Percentiles rank a stretch among this genome's conserved stretches.
Conservation (phyloP, 108 stramenopile species). For the Cyclotella baltica region DNA sequence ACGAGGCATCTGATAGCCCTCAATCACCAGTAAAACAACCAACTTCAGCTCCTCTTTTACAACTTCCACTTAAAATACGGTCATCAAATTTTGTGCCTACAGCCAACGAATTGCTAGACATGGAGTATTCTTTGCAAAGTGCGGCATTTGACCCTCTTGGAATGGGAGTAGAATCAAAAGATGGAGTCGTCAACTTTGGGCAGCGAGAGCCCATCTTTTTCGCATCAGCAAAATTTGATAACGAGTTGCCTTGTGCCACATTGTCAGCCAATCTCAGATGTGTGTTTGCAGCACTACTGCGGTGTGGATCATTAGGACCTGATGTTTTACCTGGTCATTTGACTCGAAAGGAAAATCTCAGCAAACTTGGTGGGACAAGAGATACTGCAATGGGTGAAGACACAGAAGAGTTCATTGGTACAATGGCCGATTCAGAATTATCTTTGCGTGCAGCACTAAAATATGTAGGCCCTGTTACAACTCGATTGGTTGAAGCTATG, state of each 20-base stretch:
- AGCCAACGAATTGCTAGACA: conserved; percentile 64
- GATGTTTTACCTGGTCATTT: conserved; percentile 77
- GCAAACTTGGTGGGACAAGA: conserved; percentile 53
- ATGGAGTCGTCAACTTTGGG: conserved; percentile 14
- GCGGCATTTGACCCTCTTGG: conserved; percentile 75
- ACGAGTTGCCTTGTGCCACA: conserved; percentile 62
- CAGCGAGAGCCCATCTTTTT: conserved; percentile 60
- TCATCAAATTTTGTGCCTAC: conserved; percentile 60
- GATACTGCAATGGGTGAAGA: conserved; percentile 36
- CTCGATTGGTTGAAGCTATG: conserved; percentile 74
- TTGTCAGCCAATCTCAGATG: conserved; percentile 77
- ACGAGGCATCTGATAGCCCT: conserved; percentile 2
- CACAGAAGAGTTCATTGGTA: conserved; percentile 1
- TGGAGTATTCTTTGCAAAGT: conserved; percentile 75
- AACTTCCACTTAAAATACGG: conserved; percentile 74
- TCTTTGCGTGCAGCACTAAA: conserved; percentile 42
- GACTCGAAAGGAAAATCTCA: conserved; percentile 58
- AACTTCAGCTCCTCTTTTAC: conserved; percentile 53
- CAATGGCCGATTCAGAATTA: conserved; percentile 36
- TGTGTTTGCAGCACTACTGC: conserved; percentile 79
- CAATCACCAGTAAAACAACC: not conserved
- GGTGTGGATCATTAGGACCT: conserved; percentile 67
- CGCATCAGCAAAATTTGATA: conserved; percentile 67
- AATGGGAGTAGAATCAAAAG: conserved; percentile 26
- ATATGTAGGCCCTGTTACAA: conserved; percentile 62